Percentiles rank a stretch among this genome's conserved stretches.
phyloP scores from a whole-genome alignment of 1,284 basidiomycete species.

The Ganoderma lucidum region DNA sequence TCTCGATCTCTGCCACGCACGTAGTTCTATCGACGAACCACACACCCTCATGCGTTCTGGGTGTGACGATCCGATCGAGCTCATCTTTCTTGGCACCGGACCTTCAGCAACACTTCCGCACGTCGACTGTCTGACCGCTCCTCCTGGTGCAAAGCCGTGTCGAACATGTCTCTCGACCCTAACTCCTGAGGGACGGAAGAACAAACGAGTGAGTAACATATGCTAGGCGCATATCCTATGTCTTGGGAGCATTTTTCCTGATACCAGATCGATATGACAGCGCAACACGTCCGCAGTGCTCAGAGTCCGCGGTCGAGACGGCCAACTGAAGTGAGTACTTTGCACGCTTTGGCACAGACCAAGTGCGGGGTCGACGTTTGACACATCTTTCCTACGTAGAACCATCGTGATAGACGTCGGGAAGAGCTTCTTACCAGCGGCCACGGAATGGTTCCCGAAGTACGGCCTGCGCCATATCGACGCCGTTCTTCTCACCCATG shows the following conservation, averaged over 20 bases:
- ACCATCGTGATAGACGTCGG: constrained; percentile 84
- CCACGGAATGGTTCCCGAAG: constrained; percentile 83
- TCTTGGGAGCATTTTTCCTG: neutral
- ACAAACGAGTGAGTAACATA: constrained; percentile 55
- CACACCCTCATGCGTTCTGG: too few species aligned
- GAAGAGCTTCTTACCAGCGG: constrained; percentile 81
- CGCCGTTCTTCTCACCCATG: constrained; percentile 81
- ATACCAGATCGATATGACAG: constrained; percentile 25
- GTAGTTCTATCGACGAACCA: too few species aligned
- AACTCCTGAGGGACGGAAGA: constrained; percentile 72
- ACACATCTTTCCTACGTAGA: constrained; percentile 42
- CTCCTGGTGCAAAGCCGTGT: constrained; percentile 57
- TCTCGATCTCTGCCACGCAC: too few species aligned
- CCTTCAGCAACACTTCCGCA: constrained; percentile 76
- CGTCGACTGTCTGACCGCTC: constrained; percentile 70
- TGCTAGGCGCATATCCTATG: neutral
- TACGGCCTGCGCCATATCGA: constrained; percentile 78
- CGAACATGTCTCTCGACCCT: constrained; percentile 72
- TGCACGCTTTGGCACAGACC: too few species aligned
- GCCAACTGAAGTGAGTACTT: constrained; percentile 57
- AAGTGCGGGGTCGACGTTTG: neutral
- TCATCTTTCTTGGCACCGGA: constrained; percentile 80
- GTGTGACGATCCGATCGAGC: constrained; percentile 48
- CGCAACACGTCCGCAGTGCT: constrained; percentile 79
- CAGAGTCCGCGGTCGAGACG: constrained; percentile 59